Evolutionary conservation across 2,329 filamentous ascomycete species (phyloP).

Genomic region (Botrytis fragariae): DNA sequence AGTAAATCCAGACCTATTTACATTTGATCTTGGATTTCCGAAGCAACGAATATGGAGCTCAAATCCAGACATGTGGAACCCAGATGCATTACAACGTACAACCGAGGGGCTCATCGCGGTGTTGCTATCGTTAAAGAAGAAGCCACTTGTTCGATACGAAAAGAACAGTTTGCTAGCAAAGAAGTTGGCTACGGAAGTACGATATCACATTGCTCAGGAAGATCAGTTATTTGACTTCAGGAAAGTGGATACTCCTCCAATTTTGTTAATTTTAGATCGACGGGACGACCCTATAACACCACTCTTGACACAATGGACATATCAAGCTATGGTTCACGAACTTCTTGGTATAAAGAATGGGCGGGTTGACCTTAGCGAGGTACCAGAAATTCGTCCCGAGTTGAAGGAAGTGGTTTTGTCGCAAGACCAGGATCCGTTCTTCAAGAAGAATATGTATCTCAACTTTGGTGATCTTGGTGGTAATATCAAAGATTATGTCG

Average conservation of each 20-base stretch:
- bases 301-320: slow-evolving; percentile 95
- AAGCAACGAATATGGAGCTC: slow-evolving; percentile 76
- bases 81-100: slow-evolving; percentile 79
- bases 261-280: slow-evolving; percentile 85
- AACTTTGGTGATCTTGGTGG: slow-evolving; percentile 95
- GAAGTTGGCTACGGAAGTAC: slow-evolving; percentile 88
- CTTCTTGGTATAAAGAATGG: slow-evolving; percentile 91
- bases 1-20: slow-evolving; percentile 91
- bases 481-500: slow-evolving; percentile 97
- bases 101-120: slow-evolving; percentile 85
- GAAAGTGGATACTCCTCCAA: slow-evolving; percentile 89
- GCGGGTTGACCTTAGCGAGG: slow-evolving; percentile 81
- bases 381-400: slow-evolving; percentile 81
- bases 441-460: slow-evolving; percentile 98
- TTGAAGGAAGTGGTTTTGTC: slow-evolving; percentile 92
- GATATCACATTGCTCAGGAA: slow-evolving; percentile 92
- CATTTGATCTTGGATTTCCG: slow-evolving; percentile 70
- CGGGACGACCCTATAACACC: slow-evolving; percentile 94
- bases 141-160: slow-evolving; percentile 88
- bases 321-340: slow-evolving; percentile 99
- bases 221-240: slow-evolving; percentile 96
- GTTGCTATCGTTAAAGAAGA: slow-evolving; percentile 90
- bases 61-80: slow-evolving; percentile 84
- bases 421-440: slow-evolving; percentile 97
- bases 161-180: slow-evolving; percentile 87